Percentiles rank a stretch among this genome's conserved stretches.
Conservation (phyloP, 2,329 filamentous ascomycete species). For the Colletotrichum chrysophilum region DNA sequence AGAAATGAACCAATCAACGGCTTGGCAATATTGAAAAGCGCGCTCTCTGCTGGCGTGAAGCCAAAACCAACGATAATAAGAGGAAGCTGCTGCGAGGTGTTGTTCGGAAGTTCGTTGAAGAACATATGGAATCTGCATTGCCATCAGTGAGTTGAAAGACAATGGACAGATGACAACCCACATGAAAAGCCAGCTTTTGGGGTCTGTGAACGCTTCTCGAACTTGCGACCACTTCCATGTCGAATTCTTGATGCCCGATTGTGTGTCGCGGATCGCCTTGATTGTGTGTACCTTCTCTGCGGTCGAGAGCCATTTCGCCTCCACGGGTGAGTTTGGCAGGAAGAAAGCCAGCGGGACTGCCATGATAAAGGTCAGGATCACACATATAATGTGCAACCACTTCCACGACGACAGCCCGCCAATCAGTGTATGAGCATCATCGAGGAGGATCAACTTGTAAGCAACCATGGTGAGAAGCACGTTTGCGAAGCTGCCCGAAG, state of each 20-base stretch:
- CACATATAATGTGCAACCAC: background rate
- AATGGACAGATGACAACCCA: background rate
- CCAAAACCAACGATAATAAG: constrained; percentile 28
- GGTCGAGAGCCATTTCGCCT: constrained; percentile 24
- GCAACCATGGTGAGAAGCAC: constrained; percentile 32
- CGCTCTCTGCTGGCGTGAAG: constrained; percentile 28
- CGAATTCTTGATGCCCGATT: constrained; percentile 26
- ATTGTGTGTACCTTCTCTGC: constrained; percentile 27
- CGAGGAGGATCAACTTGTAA: constrained; percentile 29
- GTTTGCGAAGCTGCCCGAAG: constrained; percentile 30
- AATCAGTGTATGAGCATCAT: constrained; percentile 15
- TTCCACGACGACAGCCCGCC: constrained; percentile 24
- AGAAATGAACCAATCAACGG: constrained; percentile 20
- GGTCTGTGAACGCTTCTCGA: constrained; percentile 24
- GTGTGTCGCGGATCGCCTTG: constrained; percentile 22
- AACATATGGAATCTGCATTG: constrained; percentile 27
- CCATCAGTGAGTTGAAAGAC: background rate
- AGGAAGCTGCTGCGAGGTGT: constrained; percentile 29
- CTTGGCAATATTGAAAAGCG: constrained; percentile 30
- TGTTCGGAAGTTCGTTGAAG: constrained; percentile 30
- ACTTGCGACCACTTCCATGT: constrained; percentile 28
- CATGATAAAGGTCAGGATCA: background rate
- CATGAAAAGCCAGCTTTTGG: constrained; percentile 28
- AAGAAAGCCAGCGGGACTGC: constrained; percentile 21
- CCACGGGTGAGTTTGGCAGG: constrained; percentile 25